Percentiles rank a stretch among this genome's conserved stretches.
phyloP scores from a whole-genome alignment of 805 yeast species.

The Sugiyamaella boreocaroliniensis region DNA sequence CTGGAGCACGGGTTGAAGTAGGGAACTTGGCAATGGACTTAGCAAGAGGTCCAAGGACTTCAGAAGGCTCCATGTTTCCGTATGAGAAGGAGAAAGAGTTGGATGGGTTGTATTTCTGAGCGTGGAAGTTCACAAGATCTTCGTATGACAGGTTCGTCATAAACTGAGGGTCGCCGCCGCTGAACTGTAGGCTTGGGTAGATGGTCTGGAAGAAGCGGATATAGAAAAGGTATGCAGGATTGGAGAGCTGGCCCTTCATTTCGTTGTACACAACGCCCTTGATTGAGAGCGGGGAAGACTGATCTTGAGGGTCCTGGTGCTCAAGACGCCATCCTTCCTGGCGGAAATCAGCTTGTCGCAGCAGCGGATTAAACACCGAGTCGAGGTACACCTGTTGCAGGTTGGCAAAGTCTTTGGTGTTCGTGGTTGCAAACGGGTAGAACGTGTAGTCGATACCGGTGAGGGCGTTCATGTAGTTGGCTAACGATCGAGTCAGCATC shows the following conservation, averaged over 20 bases:
- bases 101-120: slow-evolving; percentile 76
- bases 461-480: slow-evolving; percentile 98
- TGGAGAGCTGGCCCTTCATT: slow-evolving; percentile 96
- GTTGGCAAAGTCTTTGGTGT: slow-evolving; percentile 69
- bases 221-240: slow-evolving; percentile 78
- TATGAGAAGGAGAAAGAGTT: slow-evolving; percentile 83
- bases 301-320: slow-evolving; percentile 53
- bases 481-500: slow-evolving; percentile 89
- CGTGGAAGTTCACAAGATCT: slow-evolving; percentile 73
- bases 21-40: slow-evolving; percentile 26
- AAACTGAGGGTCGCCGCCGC: slow-evolving; percentile 87
- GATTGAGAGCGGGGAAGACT: slow-evolving; percentile 54
- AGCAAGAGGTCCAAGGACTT: slow-evolving; percentile 46
- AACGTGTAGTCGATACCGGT: slow-evolving; percentile 95
- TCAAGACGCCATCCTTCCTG: slow-evolving; percentile 99
- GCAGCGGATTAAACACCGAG: slow-evolving; percentile 74
- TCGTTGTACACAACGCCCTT: slow-evolving; percentile 98
- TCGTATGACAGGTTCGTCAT: slow-evolving; percentile 71
- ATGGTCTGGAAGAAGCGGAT: slow-evolving; percentile 75
- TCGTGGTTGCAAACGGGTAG: slow-evolving; percentile 95
- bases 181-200: slow-evolving; percentile 77
- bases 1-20: neutral
- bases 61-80: slow-evolving; percentile 63
- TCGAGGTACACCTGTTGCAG: slow-evolving; percentile 83
- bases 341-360: slow-evolving; percentile 71